Evolutionary conservation across 1,284 basidiomycete genomes (phyloP).

Genomic region (Cutaneotrichosporon cavernicola): DNA sequence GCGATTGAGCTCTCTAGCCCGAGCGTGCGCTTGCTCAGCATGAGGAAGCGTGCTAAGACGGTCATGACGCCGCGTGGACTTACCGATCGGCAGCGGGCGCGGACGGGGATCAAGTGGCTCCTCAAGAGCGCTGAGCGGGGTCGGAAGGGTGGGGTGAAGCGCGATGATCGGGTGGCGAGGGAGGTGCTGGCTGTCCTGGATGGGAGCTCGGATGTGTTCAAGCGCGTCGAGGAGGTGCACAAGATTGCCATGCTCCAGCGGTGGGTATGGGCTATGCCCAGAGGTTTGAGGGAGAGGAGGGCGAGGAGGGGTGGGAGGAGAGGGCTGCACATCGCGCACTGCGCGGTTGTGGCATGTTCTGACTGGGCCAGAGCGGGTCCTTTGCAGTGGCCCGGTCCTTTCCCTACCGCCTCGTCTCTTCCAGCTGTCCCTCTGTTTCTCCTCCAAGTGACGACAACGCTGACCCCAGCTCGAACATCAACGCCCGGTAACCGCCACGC

Average conservation of each 20-base stretch:
- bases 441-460: neutral
- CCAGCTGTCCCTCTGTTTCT: neutral
- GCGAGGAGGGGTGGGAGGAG: neutral
- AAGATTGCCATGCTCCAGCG: slow-evolving; percentile 74
- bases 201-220: slow-evolving; percentile 60
- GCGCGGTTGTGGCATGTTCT: too few species aligned
- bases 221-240: slow-evolving; percentile 65
- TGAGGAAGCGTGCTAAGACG: slow-evolving; percentile 63
- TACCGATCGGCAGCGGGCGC: slow-evolving; percentile 72
- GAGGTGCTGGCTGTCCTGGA: slow-evolving; percentile 69
- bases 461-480: slow-evolving; percentile 14
- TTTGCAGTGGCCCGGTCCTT: neutral
- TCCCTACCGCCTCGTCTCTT: neutral
- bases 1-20: slow-evolving; percentile 69
- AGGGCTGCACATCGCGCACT: too few species aligned
- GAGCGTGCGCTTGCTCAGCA: slow-evolving; percentile 60
- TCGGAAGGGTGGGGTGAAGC: slow-evolving; percentile 56
- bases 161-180: slow-evolving; percentile 69
- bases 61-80: slow-evolving; percentile 67
- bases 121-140: slow-evolving; percentile 60
- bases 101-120: slow-evolving; percentile 66
- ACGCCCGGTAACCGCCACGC: slow-evolving; percentile 7
- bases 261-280: slow-evolving; percentile 56
- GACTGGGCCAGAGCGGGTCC: too few species aligned
- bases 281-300: neutral